Percentiles rank a stretch among this genome's conserved stretches.
phyloP scores from a whole-genome alignment of 345 rosid genomes.

The Hibiscus tridactylites region DNA sequence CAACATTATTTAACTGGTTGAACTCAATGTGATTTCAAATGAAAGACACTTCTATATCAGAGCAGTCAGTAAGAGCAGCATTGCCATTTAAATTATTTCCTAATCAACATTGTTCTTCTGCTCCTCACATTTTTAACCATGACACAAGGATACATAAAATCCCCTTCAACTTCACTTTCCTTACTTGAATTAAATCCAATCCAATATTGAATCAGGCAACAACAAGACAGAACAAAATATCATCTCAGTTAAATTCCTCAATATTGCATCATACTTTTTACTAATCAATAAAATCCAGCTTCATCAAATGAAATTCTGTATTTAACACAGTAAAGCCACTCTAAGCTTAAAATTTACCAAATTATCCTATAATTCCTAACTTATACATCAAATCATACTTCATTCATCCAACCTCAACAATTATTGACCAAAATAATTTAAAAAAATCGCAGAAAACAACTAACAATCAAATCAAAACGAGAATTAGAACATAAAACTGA shows the following conservation, averaged over 20 bases:
- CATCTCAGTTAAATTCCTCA: not conserved
- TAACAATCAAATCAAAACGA: slow-evolving; percentile 24
- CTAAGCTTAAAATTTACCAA: slow-evolving; percentile 12
- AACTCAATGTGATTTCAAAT: not conserved
- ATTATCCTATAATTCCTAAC: slow-evolving; percentile 22
- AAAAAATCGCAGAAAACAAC: slow-evolving; percentile 15
- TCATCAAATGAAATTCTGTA: not conserved
- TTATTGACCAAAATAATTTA: not conserved
- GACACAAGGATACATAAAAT: not conserved
- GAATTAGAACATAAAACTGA: slow-evolving; percentile 23
- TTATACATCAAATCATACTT: slow-evolving; percentile 30
- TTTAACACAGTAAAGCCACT: not conserved
- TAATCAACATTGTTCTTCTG: not conserved
- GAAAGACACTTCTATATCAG: not conserved
- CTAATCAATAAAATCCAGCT: not conserved
- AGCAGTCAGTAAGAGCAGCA: not conserved
- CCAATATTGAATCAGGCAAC: not conserved
- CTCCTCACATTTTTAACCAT: not conserved
- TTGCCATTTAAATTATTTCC: slow-evolving; percentile 5
- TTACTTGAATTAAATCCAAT: not conserved
- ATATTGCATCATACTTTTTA: not conserved
- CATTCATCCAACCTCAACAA: slow-evolving; percentile 18
- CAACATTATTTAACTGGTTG: not conserved
- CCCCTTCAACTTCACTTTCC: not conserved
- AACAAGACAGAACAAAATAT: not conserved